These are phyloP conservation scores for Papiliotrema terrestris DNA, from an alignment of 1,284 basidiomycete species.

Conservation along the genomic window DNA sequence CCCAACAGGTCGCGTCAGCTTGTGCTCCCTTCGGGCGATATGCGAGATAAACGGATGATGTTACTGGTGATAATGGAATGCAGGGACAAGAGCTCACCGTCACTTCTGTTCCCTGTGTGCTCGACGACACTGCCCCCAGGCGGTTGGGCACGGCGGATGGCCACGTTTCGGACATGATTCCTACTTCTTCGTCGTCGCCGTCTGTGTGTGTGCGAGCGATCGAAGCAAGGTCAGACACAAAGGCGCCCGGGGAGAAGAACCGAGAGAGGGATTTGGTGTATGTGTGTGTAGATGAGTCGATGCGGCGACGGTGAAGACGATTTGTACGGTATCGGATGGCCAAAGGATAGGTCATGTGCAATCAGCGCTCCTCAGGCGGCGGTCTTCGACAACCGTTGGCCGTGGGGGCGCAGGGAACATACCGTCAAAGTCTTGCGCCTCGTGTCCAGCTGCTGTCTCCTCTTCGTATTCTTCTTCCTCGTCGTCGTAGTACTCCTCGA, in stretches of 20 bases:
- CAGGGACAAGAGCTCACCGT: neutral
- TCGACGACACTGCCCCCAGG: constrained; percentile 12
- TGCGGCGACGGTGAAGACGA: neutral
- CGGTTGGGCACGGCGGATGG: constrained; percentile 26
- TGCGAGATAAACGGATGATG: neutral
- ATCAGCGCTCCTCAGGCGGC: too few relatives aligned
- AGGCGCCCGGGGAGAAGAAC: neutral
- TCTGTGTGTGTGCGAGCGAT: neutral
- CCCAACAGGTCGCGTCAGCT: constrained; percentile 12
- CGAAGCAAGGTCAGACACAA: neutral
- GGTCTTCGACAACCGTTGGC: too few relatives aligned
- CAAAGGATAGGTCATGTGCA: too few relatives aligned
- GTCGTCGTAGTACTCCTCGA: constrained; percentile 28
- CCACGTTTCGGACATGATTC: constrained; percentile 25
- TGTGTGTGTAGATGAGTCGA: neutral
- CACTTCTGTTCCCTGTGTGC: constrained; percentile 7
- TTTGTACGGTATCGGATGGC: neutral
- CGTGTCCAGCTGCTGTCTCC: constrained; percentile 26
- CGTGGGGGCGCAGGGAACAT: neutral
- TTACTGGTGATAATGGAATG: constrained; percentile 10
- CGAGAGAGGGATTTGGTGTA: neutral
- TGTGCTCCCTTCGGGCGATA: neutral
- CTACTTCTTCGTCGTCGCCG: constrained; percentile 15
- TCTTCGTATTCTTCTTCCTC: constrained; percentile 29
- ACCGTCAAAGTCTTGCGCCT: constrained; percentile 12